These are phyloP conservation scores for Xylariomycetidae sp. DNA, from an alignment of 2,329 filamentous ascomycete species.

Conservation along the genomic window DNA sequence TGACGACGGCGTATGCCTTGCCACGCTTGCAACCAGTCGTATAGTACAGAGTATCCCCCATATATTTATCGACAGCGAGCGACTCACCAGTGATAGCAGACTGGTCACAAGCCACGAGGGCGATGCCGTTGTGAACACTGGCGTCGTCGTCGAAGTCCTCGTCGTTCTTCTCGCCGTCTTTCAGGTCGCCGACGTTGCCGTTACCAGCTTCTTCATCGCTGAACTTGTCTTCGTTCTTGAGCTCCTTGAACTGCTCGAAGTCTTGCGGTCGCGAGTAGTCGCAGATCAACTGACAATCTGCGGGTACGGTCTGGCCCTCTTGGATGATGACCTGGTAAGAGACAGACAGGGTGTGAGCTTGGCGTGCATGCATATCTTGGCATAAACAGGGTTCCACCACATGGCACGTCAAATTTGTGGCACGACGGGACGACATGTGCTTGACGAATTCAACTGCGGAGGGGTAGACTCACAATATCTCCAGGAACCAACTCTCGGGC, in stretches of 20 bases:
- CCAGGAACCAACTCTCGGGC: slow-evolving; percentile 71
- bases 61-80: slow-evolving; percentile 73
- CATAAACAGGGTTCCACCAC: no score
- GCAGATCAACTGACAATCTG: slow-evolving; percentile 68
- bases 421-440: no score
- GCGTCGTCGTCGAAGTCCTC: slow-evolving; percentile 49
- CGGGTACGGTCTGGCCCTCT: slow-evolving; percentile 67
- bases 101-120: slow-evolving; percentile 69
- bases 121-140: slow-evolving; percentile 55
- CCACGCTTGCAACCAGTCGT: slow-evolving; percentile 79
- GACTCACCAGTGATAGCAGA: slow-evolving; percentile 79
- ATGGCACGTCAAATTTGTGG: no score
- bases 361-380: no score
- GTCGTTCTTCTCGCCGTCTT: slow-evolving; percentile 52
- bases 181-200: slow-evolving; percentile 9
- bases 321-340: slow-evolving; percentile 57
- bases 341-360: no score
- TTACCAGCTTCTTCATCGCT: slow-evolving; percentile 14
- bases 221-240: slow-evolving; percentile 26
- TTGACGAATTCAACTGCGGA: no score
- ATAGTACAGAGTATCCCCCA: slow-evolving; percentile 73
- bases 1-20: slow-evolving; percentile 67
- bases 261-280: slow-evolving; percentile 64
- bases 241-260: slow-evolving; percentile 27
- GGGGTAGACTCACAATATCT: slow-evolving; percentile 60